Evolutionary conservation across 805 yeast species (phyloP), one percentile per base, ranked within the genome.

Genomic region (Hermanozyma aechmeae): DNA sequence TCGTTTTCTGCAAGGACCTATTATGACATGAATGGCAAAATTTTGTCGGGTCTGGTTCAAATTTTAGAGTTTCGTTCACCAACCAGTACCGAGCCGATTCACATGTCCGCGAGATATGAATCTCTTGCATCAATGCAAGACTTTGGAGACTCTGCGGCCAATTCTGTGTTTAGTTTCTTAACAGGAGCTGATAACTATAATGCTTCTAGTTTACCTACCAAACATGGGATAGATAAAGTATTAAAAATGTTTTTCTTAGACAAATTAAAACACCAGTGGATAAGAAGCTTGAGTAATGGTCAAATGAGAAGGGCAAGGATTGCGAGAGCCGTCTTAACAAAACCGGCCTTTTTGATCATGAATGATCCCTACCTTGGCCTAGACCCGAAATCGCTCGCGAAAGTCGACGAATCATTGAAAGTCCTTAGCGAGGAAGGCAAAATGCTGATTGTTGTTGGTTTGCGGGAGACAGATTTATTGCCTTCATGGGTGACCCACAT

Each of bases 301-400:
- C 98, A 92, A 53, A 76, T 82, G 50, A 67, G 98, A 42, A 64
- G 98, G 28, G 95, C 96, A 0, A 66, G 96, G 36, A 57, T 92
- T 16, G 97, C 96, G 0, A 68, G 71, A 35, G 75, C 86, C 0
- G 43, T 92, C 24, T 65, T 84, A 31, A 60, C 63, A 25, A 58
- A 69, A 19, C 95, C 96, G 0, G 59, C 63, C 25, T 39, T 86
- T 17, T 55, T 86, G 30, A 49, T 89, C 4, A 65, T 89, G 13
- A 97, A 92, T 51, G 97, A 92, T 45, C 96, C 96, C 7, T 89
- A 86, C 43, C 52, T 92, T 23, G 98, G 97, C 0, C 61, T 89
- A 12, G 98, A 89, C 45, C 92, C 95, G 0, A 48, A 52, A 1
- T 87, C 93, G 9, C 61, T 83, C 0, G 35, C 52, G 1, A 53